Evolutionary conservation across 208 protist species (phyloP), one percentile per base, ranked within the genome.

Genomic region (Leishmania tarentolae): DNA sequence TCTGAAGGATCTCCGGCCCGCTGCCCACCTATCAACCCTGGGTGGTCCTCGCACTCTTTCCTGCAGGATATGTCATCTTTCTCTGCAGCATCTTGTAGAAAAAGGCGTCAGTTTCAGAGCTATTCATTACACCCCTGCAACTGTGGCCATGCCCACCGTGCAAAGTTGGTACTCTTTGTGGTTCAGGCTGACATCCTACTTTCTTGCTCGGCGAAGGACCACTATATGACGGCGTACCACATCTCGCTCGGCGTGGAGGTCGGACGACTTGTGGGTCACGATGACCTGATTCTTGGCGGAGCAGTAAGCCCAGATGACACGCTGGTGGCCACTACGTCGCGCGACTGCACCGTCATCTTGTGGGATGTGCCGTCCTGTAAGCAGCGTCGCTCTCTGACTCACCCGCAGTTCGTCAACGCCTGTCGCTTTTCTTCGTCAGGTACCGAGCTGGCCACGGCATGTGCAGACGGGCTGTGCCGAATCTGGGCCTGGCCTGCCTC

Each of bases 301-400:
- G 70, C 75, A n/a, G 59, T 83, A 46, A 82, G 59, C 63, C 68
- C 82, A 0, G 75, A 86, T n/a, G 78, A 56, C 40, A 70, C 47
- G 8, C 57, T 88, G 24, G 76, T 88, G n/a, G 82, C 86, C 35
- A 88, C 86, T 17, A 76, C 79, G 50, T 86, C 82, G n/a, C 73
- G 75, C 3, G 86, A 86, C 71, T 44, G 70, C 79, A 81, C 74
- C 46, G 76, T 53, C 11, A 83, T 88, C 40, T 28, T 88, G 57
- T 86, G 85, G 82, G 82, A 86, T n/a, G 69, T 80, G 37, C 69
- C 61, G 15, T 86, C 79, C 42, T 83, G 79, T 66, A 83, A 86
- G 79, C 84, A 84, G 81, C 82, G 78, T 19, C 71, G 59, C 59
- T 83, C 86, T n/a, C 72, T 88, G 5, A 46, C 82, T 44, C 86